phyloP scores from a whole-genome alignment of 805 yeast genomes.

The Candida lessepsii region DNA sequence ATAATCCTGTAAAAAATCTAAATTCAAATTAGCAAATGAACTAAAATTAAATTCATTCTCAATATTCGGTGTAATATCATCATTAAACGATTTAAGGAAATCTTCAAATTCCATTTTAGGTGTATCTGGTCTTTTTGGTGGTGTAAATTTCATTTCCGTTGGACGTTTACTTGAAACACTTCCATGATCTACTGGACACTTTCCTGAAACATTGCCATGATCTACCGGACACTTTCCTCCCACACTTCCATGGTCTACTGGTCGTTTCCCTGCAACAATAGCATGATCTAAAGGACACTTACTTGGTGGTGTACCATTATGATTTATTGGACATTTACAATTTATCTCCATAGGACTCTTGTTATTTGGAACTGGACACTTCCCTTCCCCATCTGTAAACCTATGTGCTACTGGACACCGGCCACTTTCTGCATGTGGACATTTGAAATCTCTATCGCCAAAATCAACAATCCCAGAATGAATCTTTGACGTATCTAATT shows the following conservation, averaged over 20 bases:
- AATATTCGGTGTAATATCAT: neutral
- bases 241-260: too few relatives aligned
- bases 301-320: neutral
- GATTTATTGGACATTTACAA: neutral
- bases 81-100: constrained; percentile 1
- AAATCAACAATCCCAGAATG: constrained; percentile 31
- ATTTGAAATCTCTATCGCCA: constrained; percentile 8
- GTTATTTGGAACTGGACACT: too few relatives aligned
- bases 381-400: constrained; percentile 17
- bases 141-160: neutral
- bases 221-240: neutral
- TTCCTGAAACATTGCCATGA: too few relatives aligned
- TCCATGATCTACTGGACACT: constrained; percentile 1
- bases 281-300: neutral
- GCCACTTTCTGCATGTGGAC: too few relatives aligned
- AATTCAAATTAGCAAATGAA: constrained; percentile 13
- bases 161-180: neutral
- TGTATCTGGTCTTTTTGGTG: neutral
- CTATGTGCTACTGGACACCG: constrained; percentile 16
- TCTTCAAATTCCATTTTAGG: constrained; percentile 1
- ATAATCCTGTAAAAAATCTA: constrained; percentile 14
- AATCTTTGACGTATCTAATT: constrained; percentile 30
- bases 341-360: constrained; percentile 6
- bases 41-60: constrained; percentile 9
- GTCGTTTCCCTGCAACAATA: too few relatives aligned